Percentiles rank a stretch among this genome's conserved stretches.
phyloP scores from a whole-genome alignment of 352 stramenopile species.

The Globisporangium ultimum region DNA sequence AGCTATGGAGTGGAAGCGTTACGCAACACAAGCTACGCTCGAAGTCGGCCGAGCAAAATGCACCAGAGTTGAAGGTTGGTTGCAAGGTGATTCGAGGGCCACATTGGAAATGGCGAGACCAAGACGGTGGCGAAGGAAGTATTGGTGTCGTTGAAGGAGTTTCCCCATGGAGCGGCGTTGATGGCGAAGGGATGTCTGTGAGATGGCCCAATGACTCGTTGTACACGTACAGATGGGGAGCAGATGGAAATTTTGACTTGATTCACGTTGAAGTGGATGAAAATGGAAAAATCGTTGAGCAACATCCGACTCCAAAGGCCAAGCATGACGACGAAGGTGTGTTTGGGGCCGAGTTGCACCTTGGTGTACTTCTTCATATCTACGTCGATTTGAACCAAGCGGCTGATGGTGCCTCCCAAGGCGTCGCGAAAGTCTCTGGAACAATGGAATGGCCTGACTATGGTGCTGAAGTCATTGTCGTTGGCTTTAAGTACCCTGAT shows the following conservation, averaged over 20 bases:
- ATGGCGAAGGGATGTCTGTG: constrained; percentile 88
- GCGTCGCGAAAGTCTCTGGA: constrained; percentile 37
- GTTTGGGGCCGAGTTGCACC: constrained; percentile 73
- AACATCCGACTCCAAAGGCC: constrained; percentile 65
- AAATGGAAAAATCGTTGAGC: constrained; percentile 63
- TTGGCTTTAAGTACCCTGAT: constrained; percentile 56
- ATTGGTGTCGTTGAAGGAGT: constrained; percentile 82
- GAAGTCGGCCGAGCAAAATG: constrained; percentile 35
- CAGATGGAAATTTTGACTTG: constrained; percentile 85
- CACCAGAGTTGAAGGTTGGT: constrained; percentile 69
- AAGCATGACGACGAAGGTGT: constrained; percentile 71
- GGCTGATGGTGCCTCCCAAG: background rate
- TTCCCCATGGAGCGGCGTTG: constrained; percentile 84
- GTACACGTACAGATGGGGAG: constrained; percentile 88
- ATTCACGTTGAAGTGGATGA: constrained; percentile 84
- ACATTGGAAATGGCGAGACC: constrained; percentile 89
- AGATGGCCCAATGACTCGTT: constrained; percentile 86
- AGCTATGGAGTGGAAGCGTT: constrained; percentile 75
- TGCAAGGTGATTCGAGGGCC: constrained; percentile 88
- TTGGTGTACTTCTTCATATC: constrained; percentile 77
- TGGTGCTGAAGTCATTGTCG: constrained; percentile 62
- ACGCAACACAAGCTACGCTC: constrained; percentile 63
- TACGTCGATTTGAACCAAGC: constrained; percentile 22
- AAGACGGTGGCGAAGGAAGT: constrained; percentile 84
- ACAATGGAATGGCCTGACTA: constrained; percentile 86